A percentile compares a stretch with the other conserved stretches of the same genome.
phyloP scores from a whole-genome alignment of 192 early-diverging fungal species.

The Coemansia sp. region DNA sequence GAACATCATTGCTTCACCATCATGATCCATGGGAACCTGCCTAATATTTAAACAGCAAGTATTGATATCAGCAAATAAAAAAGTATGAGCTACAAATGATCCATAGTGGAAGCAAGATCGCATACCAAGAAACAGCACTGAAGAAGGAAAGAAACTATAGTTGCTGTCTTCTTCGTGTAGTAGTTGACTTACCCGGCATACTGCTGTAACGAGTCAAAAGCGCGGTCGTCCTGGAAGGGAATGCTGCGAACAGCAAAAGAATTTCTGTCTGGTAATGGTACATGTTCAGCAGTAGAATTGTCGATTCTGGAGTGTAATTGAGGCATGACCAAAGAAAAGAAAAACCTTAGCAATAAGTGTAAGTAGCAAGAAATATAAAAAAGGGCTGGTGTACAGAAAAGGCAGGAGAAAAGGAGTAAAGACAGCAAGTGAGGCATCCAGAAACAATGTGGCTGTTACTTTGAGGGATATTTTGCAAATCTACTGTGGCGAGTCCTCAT shows the following conservation, averaged over 20 bases:
- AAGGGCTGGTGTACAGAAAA: not conserved
- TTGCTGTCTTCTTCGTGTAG: not conserved
- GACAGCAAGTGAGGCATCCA: not conserved
- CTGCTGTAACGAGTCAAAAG: constrained; percentile 34
- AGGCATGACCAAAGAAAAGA: not conserved
- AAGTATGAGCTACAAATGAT: not conserved
- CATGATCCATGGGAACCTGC: constrained; percentile 39
- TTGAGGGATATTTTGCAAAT: not conserved
- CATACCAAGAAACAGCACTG: not conserved
- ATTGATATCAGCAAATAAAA: not conserved
- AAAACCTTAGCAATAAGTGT: not conserved
- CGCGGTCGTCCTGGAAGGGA: constrained; percentile 38
- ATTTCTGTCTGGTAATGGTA: constrained; percentile 14
- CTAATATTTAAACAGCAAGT: constrained; percentile 9
- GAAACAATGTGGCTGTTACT: not conserved
- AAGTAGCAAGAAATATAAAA: constrained; percentile 4
- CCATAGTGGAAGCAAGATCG: not conserved
- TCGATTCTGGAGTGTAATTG: not conserved
- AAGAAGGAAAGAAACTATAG: not conserved
- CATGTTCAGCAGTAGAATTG: not conserved
- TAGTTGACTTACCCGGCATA: constrained; percentile 33
- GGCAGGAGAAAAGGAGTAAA: not conserved
- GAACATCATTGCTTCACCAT: constrained; percentile 43
- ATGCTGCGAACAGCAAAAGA: constrained; percentile 23
- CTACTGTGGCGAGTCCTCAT: constrained; percentile 50